phyloP scores from a whole-genome alignment of 345 rosid species.

The Angophora floribunda region DNA sequence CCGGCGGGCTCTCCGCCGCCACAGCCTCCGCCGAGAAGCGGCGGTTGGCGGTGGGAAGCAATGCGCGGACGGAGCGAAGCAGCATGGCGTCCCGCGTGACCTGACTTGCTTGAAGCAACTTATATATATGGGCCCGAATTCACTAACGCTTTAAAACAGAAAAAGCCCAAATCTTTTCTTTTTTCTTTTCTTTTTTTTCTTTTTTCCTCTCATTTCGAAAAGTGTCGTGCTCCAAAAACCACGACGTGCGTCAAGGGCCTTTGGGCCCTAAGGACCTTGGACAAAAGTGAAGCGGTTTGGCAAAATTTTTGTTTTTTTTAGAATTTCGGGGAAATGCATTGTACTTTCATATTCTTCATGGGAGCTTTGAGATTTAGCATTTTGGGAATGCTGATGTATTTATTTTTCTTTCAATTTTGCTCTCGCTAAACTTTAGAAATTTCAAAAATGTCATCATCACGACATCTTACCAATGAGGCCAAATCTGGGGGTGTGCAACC shows the following conservation, averaged over 20 bases:
- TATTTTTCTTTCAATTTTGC: background rate
- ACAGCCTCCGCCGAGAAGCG: slow-evolving; percentile 27
- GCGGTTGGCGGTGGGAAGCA: slow-evolving; percentile 26
- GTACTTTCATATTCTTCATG: background rate
- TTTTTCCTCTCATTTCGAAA: background rate
- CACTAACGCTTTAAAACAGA: background rate
- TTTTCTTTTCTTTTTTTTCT: rapidly evolving
- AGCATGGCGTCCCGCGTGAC: slow-evolving; percentile 1
- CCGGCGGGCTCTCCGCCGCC: background rate
- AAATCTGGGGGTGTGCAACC: too few relatives aligned
- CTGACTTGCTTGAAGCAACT: background rate
- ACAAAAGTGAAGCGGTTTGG: background rate
- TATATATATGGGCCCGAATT: background rate
- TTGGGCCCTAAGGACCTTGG: background rate
- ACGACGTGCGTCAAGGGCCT: background rate
- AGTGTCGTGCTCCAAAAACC: background rate
- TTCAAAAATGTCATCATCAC: too few relatives aligned
- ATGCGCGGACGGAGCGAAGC: slow-evolving; percentile 19
- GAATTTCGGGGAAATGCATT: too few relatives aligned
- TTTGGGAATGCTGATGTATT: too few relatives aligned
- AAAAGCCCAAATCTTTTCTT: background rate
- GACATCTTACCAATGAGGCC: too few relatives aligned
- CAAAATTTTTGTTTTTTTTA: too few relatives aligned
- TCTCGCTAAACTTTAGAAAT: background rate
- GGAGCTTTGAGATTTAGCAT: too few relatives aligned